These are phyloP conservation scores for Pontederia paniculata DNA, from an alignment of 176 grass and related monocot genomes.

Conservation along the genomic window DNA sequence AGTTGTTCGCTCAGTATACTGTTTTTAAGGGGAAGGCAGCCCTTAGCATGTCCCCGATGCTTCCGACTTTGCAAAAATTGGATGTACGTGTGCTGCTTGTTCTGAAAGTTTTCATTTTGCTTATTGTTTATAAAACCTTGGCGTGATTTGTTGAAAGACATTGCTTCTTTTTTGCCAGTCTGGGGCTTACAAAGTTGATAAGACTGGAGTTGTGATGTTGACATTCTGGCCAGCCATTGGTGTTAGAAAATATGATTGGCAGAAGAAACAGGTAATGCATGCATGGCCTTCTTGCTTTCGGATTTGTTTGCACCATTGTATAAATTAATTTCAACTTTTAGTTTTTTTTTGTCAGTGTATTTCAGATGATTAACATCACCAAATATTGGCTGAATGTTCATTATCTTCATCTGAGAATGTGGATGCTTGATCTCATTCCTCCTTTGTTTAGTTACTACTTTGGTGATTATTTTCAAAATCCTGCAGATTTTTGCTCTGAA, in stretches of 20 bases:
- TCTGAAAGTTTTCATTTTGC: background rate
- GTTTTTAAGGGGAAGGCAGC: conserved; percentile 93
- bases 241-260: conserved; percentile 71
- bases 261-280: conserved; percentile 64
- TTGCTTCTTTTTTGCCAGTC: conserved; percentile 30
- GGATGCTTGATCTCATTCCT: background rate
- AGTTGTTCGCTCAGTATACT: conserved; percentile 45
- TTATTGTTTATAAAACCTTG: conserved; percentile 7
- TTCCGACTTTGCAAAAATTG: conserved; percentile 49
- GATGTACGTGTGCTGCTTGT: conserved; percentile 37
- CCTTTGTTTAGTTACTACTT: background rate
- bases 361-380: too few relatives aligned
- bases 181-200: conserved; percentile 45
- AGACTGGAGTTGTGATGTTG: conserved; percentile 64
- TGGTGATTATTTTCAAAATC: background rate
- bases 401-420: too few relatives aligned
- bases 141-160: background rate
- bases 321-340: background rate
- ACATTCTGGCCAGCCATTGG: conserved; percentile 76
- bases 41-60: conserved; percentile 49
- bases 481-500: conserved; percentile 64
- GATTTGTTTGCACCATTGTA: background rate
- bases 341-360: background rate
- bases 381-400: too few relatives aligned
- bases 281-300: background rate